phyloP scores from a whole-genome alignment of 768 basidiomycete genomes.

The Leccinum obscurum region DNA sequence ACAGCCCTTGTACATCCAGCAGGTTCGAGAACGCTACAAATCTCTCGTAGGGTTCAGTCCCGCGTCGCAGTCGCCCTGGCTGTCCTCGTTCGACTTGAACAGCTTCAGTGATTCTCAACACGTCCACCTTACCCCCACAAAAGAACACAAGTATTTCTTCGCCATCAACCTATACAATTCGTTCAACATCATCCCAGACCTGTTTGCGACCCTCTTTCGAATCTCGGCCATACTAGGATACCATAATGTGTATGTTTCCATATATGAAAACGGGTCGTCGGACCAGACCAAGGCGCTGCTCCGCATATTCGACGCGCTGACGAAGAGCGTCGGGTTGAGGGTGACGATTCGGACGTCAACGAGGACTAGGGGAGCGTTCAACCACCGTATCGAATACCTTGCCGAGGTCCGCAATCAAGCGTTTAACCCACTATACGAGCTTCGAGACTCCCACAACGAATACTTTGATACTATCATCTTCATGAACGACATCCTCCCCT shows the following conservation, averaged over 20 bases:
- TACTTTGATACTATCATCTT: slow-evolving; percentile 96
- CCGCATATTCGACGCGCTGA: slow-evolving; percentile 92
- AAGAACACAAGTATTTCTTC: slow-evolving; percentile 97
- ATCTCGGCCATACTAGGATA: slow-evolving; percentile 90
- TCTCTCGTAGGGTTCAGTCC: slow-evolving; percentile 79
- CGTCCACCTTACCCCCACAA: slow-evolving; percentile 39
- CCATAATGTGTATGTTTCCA: slow-evolving; percentile 97
- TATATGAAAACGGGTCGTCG: slow-evolving; percentile 98
- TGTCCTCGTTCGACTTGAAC: slow-evolving; percentile 51
- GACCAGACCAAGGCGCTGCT: slow-evolving; percentile 98
- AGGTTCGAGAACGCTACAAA: slow-evolving; percentile 83
- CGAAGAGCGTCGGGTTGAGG: slow-evolving; percentile 85
- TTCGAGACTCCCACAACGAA: slow-evolving; percentile 88
- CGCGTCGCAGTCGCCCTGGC: slow-evolving; percentile 58
- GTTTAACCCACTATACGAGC: slow-evolving; percentile 92
- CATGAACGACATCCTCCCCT: slow-evolving; percentile 99
- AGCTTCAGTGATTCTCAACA: slow-evolving; percentile 43
- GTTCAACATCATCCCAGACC: slow-evolving; percentile 96
- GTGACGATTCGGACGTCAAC: slow-evolving; percentile 91
- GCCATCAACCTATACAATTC: slow-evolving; percentile 99
- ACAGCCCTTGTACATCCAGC: slow-evolving; percentile 82
- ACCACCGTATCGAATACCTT: slow-evolving; percentile 99
- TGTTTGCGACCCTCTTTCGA: slow-evolving; percentile 95
- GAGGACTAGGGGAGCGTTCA: slow-evolving; percentile 93
- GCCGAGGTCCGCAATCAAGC: slow-evolving; percentile 99